A percentile compares a stretch with the other conserved stretches of the same genome.
These are phyloP conservation scores for Candida xyloterini DNA, from an alignment of 805 yeast species.

Conservation along the genomic window DNA sequence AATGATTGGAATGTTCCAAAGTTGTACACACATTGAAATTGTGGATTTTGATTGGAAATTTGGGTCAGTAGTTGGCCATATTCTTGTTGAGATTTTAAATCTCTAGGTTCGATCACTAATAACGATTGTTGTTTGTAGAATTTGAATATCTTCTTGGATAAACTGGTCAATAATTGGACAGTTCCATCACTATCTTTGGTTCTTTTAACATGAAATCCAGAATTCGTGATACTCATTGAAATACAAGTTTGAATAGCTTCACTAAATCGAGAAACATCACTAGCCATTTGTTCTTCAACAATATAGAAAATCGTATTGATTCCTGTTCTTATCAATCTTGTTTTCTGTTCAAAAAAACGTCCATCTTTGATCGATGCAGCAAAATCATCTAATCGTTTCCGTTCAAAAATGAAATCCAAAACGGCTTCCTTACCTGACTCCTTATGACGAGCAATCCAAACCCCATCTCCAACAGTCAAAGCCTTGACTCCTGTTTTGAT, in stretches of 20 bases:
- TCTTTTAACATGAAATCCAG: conserved; percentile 63
- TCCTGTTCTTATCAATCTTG: conserved; percentile 67
- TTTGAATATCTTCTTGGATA: conserved; percentile 43
- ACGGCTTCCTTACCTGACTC: conserved; percentile 59
- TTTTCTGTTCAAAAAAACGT: conserved; percentile 82
- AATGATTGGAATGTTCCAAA: conserved; percentile 60
- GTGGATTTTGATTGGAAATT: conserved; percentile 36
- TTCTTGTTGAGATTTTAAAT: conserved; percentile 48
- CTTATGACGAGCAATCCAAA: conserved; percentile 81
- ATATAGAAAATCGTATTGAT: conserved; percentile 67
- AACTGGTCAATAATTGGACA: conserved; percentile 50
- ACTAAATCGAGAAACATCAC: conserved; percentile 45
- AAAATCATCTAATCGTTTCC: conserved; percentile 87
- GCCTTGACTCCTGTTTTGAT: conserved; percentile 52
- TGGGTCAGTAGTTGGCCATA: conserved; percentile 40
- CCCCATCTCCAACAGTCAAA: conserved; percentile 79
- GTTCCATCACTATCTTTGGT: conserved; percentile 77
- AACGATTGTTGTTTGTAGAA: conserved; percentile 39
- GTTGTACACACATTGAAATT: conserved; percentile 42
- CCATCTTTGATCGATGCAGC: conserved; percentile 83
- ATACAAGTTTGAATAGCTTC: conserved; percentile 77
- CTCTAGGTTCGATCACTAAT: conserved; percentile 50
- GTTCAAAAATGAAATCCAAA: conserved; percentile 79
- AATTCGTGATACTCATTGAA: conserved; percentile 62
- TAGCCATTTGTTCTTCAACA: conserved; percentile 66